Base-by-base conservation (phyloP, 257 asterid species). In the Solanum gandarillasii region DNA sequence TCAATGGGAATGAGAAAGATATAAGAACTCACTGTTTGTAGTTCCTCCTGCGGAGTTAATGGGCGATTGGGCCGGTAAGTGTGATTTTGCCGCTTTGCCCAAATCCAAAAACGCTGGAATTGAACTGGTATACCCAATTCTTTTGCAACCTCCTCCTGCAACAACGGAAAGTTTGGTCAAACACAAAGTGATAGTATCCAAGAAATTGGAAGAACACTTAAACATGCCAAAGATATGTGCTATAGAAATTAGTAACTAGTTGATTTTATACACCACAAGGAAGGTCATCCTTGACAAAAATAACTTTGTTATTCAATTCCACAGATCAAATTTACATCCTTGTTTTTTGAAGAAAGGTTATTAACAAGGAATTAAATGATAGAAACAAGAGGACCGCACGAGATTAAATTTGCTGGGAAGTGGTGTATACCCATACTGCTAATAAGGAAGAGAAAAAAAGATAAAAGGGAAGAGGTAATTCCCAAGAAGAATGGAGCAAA, bases 71-170 rank as follows among this genome's bases (percentile, higher is more conserved):
- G 99, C 84, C 99, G 98, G 58, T 92, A 96, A n/a, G 98, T 96
- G 90, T 95, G 98, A 92, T 97, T 97, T 91, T 95, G 98, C 85
- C 99, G 92, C 91, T 94, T 97, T 65, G 99, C 98, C 99, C 99
- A 97, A 84, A 95, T 89, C 98, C 99, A 97, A 87, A 94, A 97
- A 46, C 99, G 98, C 92, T 93, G 98, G 91, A 88, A 94, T 83
- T 95, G 96, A 84, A 95, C 98, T 58, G 98, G 98, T 87, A 95
- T 88, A 8, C 98, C 96, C 85, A 95, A 90, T 89, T 95, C 98
- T 89, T 92, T 94, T 87, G 98, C 99, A 39, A 95, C 98, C 89
- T 95, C 98, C 87, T 95, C 98, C 99, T 97, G 92, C 91, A 91
- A 85, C 52, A 92, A 87, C 74, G 29, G 83, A 88, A 21, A 67